Evolutionary conservation across 2,329 filamentous ascomycete species (phyloP), one percentile per base, ranked within the genome.

Genomic region (Botryotinia calthae): DNA sequence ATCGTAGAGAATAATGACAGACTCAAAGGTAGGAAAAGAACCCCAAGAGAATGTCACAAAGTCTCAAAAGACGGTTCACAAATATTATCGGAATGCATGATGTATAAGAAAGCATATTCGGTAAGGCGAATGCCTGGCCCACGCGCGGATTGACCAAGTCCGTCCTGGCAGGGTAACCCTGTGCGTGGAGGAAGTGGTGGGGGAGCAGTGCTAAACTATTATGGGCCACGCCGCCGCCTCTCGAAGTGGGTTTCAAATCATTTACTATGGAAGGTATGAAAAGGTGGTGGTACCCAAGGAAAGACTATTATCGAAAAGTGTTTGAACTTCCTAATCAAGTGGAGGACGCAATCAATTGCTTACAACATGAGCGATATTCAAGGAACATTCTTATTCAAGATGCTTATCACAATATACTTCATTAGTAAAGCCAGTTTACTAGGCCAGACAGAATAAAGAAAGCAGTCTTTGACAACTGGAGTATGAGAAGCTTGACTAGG

Each of bases 81-180:
- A 75, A 71, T 73, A 70, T 67, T 77, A 73, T 74, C 75, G 78
- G 77, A 77, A 72, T 74, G 77, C 76, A 80, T 80, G 77, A 79
- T 77, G 77, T 80, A 80, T 79, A 80, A 79, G 76, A 77, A 70
- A 78, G 66, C 71, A 71, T 64, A 62, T 48, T 25, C 25, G 22
- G 51, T 6, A 65, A 66, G 14, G 31, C 70, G 51, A 46, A n/a
- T 67, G 63, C 67, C 73, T 78, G 78, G 76, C 74, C 77, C 75
- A 75, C 72, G 75, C 75, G 76, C 78, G 78, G 77, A 74, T 75
- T 71, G 63, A 74, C 71, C 64, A 69, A 76, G 73, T 73, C 77
- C 75, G 76, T 73, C 70, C 62, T 74, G 62, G 64, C 59, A 71
- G 74, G 75, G 40, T 37, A 34, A 73, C 70, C 70, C 59, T 67